phyloP scores from a whole-genome alignment of 2,329 filamentous ascomycete species.

The Colletotrichum simmondsii region DNA sequence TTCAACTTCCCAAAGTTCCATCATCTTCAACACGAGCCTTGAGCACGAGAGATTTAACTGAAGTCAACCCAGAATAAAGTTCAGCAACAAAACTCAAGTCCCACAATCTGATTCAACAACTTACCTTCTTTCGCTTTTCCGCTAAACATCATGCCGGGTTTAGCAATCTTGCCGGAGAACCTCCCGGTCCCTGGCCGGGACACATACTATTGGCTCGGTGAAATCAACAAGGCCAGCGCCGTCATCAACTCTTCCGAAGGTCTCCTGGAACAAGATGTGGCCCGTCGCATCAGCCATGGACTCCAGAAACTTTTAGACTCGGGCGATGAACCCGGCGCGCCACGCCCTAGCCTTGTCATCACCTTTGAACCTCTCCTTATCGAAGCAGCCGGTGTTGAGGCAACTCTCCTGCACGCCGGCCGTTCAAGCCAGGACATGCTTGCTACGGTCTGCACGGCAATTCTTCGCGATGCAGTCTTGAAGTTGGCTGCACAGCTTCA shows the following conservation, averaged over 20 bases:
- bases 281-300: constrained; percentile 6
- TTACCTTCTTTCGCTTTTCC: no score
- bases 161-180: constrained; percentile 1
- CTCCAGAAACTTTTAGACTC: constrained; percentile 22
- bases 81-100: no score
- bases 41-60: no score
- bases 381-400: constrained; percentile 19
- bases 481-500: constrained; percentile 19
- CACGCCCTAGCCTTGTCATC: constrained; percentile 24
- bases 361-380: constrained; percentile 30
- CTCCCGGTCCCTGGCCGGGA: constrained; percentile 26
- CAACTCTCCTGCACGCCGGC: constrained; percentile 28
- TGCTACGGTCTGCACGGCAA: constrained; percentile 6
- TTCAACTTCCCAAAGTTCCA: background rate
- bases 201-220: constrained; percentile 25
- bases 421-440: constrained; percentile 32
- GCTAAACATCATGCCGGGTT: background rate
- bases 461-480: constrained; percentile 21
- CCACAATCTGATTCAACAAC: no score
- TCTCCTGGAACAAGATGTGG: constrained; percentile 3
- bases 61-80: background rate
- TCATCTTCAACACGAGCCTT: no score
- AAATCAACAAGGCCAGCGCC: constrained; percentile 31
- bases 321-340: constrained; percentile 6
- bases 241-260: constrained; percentile 29